Evolutionary conservation across 345 rosid species (phyloP).

Genomic region (Moricandia arvensis): DNA sequence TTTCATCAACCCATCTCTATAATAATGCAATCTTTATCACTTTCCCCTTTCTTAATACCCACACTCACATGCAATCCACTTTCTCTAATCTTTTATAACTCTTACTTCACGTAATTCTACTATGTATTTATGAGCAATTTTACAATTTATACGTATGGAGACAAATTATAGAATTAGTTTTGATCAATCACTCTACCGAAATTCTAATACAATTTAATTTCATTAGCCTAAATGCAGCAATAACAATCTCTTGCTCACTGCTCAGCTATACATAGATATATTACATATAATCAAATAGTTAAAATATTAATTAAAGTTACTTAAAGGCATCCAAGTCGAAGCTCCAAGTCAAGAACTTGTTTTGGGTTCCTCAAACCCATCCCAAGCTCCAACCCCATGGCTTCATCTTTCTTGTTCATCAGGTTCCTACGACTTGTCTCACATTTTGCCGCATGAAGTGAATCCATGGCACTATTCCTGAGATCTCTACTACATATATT

Average conservation of each 20-base stretch:
- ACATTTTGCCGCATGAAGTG: slow-evolving; percentile 21
- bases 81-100: slow-evolving; percentile 16
- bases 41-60: background rate
- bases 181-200: background rate
- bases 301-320: background rate
- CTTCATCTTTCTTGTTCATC: slow-evolving; percentile 37
- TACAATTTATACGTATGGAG: too few species aligned
- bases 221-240: slow-evolving; percentile 21
- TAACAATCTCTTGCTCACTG: slow-evolving; percentile 30
- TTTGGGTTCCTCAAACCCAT: slow-evolving; percentile 45
- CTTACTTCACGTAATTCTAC: slow-evolving; percentile 5
- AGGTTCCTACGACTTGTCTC: slow-evolving; percentile 34
- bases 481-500: slow-evolving; percentile 34
- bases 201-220: slow-evolving; percentile 4
- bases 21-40: slow-evolving; percentile 32
- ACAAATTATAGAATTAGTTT: too few species aligned
- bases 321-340: slow-evolving; percentile 55
- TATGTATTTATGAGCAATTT: too few species aligned
- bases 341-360: slow-evolving; percentile 64
- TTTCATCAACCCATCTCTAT: slow-evolving; percentile 37
- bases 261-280: slow-evolving; percentile 11
- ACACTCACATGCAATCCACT: slow-evolving; percentile 31
- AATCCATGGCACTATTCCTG: slow-evolving; percentile 25
- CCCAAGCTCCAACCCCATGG: slow-evolving; percentile 49
- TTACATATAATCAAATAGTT: background rate